Evolutionary conservation across 305 asterid genomes (phyloP).

Genomic region (Ruellia speciosa): DNA sequence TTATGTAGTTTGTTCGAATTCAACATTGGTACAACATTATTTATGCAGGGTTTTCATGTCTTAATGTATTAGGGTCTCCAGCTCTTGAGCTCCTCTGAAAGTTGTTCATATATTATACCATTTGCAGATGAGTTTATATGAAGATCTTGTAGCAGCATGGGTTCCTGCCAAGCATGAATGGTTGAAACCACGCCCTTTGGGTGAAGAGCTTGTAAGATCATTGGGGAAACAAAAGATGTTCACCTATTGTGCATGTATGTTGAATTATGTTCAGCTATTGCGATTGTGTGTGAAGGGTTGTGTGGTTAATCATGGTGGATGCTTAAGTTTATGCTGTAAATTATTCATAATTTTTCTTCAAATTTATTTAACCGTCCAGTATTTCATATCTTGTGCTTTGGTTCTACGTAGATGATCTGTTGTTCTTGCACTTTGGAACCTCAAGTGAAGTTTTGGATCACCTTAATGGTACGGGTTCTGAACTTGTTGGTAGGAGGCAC

Average conservation of each 20-base stretch:
- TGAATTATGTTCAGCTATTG: conserved; percentile 65
- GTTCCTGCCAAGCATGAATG: conserved; percentile 90
- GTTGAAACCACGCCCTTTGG: conserved; percentile 71
- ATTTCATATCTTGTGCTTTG: conserved; percentile 15
- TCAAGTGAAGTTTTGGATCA: conserved; percentile 96
- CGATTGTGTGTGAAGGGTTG: conserved; percentile 54
- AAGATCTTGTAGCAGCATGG: conserved; percentile 97
- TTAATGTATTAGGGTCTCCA: conserved; percentile 15
- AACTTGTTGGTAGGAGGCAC: conserved; percentile 90
- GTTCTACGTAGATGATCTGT: conserved; percentile 55
- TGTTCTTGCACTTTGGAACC: conserved; percentile 94
- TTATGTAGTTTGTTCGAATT: not conserved
- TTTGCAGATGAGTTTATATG: conserved; percentile 92
- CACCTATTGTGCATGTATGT: conserved; percentile 93
- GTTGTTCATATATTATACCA: conserved; percentile 25
- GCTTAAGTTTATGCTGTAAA: conserved; percentile 16
- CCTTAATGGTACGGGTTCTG: conserved; percentile 68
- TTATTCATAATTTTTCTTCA: not conserved
- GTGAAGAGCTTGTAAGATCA: conserved; percentile 59
- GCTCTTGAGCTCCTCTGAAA: conserved; percentile 21
- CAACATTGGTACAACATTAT: conserved; percentile 15
- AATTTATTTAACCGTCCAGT: conserved; percentile 8
- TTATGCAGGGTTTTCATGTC: conserved; percentile 11
- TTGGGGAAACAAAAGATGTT: conserved; percentile 74
- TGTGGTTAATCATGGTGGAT: conserved; percentile 21